A percentile compares a stretch with the other conserved stretches of the same genome.
Conservation (phyloP, 2,329 filamentous ascomycete genomes). For the Penicillium sp. region DNA sequence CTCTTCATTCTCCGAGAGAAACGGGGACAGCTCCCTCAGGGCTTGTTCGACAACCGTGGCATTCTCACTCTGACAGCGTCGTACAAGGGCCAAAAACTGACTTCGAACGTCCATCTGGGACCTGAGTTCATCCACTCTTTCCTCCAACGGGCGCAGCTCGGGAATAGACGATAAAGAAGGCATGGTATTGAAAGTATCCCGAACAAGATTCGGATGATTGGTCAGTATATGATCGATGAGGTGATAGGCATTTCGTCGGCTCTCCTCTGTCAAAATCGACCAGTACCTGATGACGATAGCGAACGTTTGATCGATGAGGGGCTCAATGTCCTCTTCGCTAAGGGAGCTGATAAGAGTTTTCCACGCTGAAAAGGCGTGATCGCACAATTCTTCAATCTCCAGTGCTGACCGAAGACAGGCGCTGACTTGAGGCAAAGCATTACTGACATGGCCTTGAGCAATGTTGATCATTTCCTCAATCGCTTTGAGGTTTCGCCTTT, state of each 20-base stretch:
- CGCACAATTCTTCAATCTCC: slow-evolving; percentile 72
- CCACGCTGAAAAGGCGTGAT: slow-evolving; percentile 84
- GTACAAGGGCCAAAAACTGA: slow-evolving; percentile 71
- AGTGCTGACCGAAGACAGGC: slow-evolving; percentile 90
- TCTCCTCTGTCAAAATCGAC: slow-evolving; percentile 65
- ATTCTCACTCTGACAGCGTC: slow-evolving; percentile 80
- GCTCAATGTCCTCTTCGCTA: slow-evolving; percentile 76
- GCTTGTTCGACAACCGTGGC: slow-evolving; percentile 82
- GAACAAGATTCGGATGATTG: slow-evolving; percentile 64
- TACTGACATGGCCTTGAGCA: slow-evolving; percentile 72
- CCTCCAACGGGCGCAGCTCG: slow-evolving; percentile 69
- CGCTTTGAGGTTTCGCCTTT: slow-evolving; percentile 75
- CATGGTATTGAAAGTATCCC: slow-evolving; percentile 71
- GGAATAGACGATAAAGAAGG: slow-evolving; percentile 76
- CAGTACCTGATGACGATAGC: slow-evolving; percentile 85
- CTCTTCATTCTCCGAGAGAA: slow-evolving; percentile 72
- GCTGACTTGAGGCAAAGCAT: slow-evolving; percentile 80
- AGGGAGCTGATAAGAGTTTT: slow-evolving; percentile 74
- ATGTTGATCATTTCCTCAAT: slow-evolving; percentile 86
- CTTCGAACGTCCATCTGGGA: slow-evolving; percentile 67
- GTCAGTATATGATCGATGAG: slow-evolving; percentile 69
- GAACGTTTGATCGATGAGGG: slow-evolving; percentile 85
- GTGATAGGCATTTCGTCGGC: slow-evolving; percentile 62
- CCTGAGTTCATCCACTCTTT: slow-evolving; percentile 67
- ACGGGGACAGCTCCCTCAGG: slow-evolving; percentile 74